Evolutionary conservation across 108 stramenopile genomes (phyloP), one percentile per base, ranked within the genome.

Genomic region (Cyclostephanos tholiformis): DNA sequence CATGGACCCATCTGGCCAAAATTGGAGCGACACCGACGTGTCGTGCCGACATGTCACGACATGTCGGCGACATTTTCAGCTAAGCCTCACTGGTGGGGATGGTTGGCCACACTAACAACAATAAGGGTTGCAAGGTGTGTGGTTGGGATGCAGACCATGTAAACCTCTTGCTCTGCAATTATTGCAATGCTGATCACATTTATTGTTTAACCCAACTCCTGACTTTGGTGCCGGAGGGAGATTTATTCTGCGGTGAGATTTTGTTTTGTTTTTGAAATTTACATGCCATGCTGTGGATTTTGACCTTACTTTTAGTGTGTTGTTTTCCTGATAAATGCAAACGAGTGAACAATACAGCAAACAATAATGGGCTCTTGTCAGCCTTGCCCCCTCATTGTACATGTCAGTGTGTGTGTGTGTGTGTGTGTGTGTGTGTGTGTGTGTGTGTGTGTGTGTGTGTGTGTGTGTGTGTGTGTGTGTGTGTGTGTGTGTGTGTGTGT

Each of bases 161-260:
- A 11, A 89, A 90, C 78, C 64, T 94, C 26, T 57, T 94, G 10
- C 63, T 94, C 9, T 94, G 93, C 68, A 91, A 94, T 66, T 67
- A 74, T 8, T 94, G 93, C 70, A 88, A 90, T 65, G 91, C 74
- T 57, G 93, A 94, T 80, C 93, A 94, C 63, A 90, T 87, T 1
- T 91, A 91, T 65, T 91, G 90, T 65, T 53, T 91, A 46, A 72
- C 71, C n/a, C 89, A 86, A 49, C 84, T 88, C 26, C 50, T 94
- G 65, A 25, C 76, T 27, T 53, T 69, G 30, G 88, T 94, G 41
- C 93, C 93, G 0, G 76, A 88, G 35, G 90, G 82, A 43, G 90
- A 94, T 67, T 94, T 87, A 81, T 90, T 84, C 72, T 94, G 93
- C 69, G 80, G 91, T 94, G 67, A 77, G 90, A 82, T 14, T 27